Evolutionary conservation across 768 basidiomycete genomes (phyloP), one percentile per base, ranked within the genome.

Genomic region (Lentinula edodes): DNA sequence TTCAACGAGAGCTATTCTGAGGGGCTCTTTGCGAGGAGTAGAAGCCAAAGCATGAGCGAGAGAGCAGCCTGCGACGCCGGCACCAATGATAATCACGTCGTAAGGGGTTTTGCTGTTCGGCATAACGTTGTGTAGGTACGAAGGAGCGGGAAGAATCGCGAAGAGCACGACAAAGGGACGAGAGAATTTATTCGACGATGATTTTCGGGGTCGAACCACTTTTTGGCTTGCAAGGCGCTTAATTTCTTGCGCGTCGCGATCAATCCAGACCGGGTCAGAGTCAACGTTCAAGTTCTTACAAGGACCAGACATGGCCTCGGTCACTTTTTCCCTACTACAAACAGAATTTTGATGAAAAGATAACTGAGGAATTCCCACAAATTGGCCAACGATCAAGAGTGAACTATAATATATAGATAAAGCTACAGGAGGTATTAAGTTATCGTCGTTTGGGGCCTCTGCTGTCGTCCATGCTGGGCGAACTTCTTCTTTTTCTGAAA

Each of bases 41-140:
- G 81, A 78, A 4, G 93, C 86, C 45, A 99, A 88, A 0, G 89
- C 89, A 70, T 93, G 87, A 6, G 95, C 94, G 52, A 99, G 83
- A 0, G 93, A 84, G 45, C 84, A 87, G 61, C 96, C 96, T 15
- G 93, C 93, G 58, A 97, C 80, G 43, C 96, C 96, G 6, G 91
- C 94, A 60, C 96, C 96, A 72, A 98, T 87, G 69, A 98, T 88
- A 73, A 96, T 72, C 46, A 91, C 78, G 79, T 93, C 88, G 80
- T 90, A 92, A 60, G 73, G 68, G 13, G 63, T 65, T 18, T 62
- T 43, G 39, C 6, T n/a, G 23, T 42, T 51, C 36, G 48, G 16
- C 57, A 43, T 52, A 13, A 18, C 32, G 32, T 35, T 60, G 6
- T 6, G 23, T 20, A 1, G 54, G 36, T 34, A 20, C n/a, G n/a